Evolutionary conservation across 257 asterid genomes (phyloP).

Genomic region (Scutellaria baicalensis): DNA sequence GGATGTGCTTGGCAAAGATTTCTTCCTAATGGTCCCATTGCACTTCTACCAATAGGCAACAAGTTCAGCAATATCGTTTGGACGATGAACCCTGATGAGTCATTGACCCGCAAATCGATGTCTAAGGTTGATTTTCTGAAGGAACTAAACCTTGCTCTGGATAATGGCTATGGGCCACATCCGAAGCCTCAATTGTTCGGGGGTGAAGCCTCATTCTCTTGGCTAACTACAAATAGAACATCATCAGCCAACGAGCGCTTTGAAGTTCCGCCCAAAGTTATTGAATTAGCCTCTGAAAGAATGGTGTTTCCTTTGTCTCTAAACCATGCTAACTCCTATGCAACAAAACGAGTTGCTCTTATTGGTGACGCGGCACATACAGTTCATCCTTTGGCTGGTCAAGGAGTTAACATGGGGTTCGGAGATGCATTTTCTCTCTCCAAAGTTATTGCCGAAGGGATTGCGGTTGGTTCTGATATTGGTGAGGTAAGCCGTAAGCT

Average conservation of each 20-base stretch:
- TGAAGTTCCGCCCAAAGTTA: constrained; percentile 71
- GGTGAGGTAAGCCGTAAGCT: constrained; percentile 82
- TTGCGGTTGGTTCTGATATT: constrained; percentile 88
- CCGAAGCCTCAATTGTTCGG: constrained; percentile 47
- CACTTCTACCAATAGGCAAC: constrained; percentile 82
- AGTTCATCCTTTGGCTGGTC: constrained; percentile 99
- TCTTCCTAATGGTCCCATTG: constrained; percentile 84
- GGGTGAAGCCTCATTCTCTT: constrained; percentile 37
- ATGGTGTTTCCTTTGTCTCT: constrained; percentile 90
- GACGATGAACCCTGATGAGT: constrained; percentile 87
- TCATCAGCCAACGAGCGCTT: constrained; percentile 49
- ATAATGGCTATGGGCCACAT: constrained; percentile 73
- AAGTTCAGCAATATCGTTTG: constrained; percentile 92
- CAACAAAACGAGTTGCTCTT: constrained; percentile 52
- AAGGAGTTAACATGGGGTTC: constrained; percentile 98
- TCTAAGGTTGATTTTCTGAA: constrained; percentile 53
- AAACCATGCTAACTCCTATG: constrained; percentile 71
- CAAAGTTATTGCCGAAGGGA: constrained; percentile 69
- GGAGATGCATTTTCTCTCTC: constrained; percentile 77
- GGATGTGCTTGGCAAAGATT: constrained; percentile 92
- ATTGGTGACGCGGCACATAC: constrained; percentile 98
- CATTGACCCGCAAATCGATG: constrained; percentile 54
- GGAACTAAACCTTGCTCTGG: constrained; percentile 65
- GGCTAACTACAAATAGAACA: constrained; percentile 40
- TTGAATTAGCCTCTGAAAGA: constrained; percentile 61